Evolutionary conservation across 2,329 filamentous ascomycete species (phyloP).

Genomic region (Exserohilum rostratum): DNA sequence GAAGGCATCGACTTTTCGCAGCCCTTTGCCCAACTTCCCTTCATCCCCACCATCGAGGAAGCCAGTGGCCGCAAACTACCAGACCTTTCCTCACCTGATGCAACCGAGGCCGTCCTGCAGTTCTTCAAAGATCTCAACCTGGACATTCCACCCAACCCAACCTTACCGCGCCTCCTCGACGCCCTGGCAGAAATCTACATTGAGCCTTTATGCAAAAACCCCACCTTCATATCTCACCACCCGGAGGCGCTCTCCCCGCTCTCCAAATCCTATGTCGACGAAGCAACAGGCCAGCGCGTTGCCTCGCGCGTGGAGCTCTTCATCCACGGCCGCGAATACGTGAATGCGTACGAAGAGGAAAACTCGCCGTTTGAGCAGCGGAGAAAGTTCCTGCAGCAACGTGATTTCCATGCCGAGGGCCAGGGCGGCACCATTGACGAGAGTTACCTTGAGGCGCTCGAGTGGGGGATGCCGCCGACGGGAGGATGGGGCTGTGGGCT

Average conservation of each 20-base stretch:
- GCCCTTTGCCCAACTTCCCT: constrained; percentile 72
- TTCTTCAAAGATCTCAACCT: constrained; percentile 61
- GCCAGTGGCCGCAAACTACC: constrained; percentile 70
- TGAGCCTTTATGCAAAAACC: constrained; percentile 73
- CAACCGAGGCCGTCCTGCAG: constrained; percentile 63
- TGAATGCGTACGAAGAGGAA: constrained; percentile 98
- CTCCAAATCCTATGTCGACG: constrained; percentile 81
- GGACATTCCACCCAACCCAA: constrained; percentile 58
- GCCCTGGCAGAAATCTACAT: constrained; percentile 76
- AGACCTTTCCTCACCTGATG: constrained; percentile 55
- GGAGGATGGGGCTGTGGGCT: constrained; percentile 96
- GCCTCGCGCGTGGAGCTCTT: constrained; percentile 87
- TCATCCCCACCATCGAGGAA: constrained; percentile 78
- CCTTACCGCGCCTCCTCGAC: constrained; percentile 77
- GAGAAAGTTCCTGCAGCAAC: constrained; percentile 74
- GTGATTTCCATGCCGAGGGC: constrained; percentile 45
- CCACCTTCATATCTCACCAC: constrained; percentile 88
- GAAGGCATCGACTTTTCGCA: constrained; percentile 64
- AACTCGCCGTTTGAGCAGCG: constrained; percentile 89
- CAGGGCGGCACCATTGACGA: constrained; percentile 67
- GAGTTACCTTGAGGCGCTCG: constrained; percentile 81
- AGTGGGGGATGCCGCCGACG: constrained; percentile 91
- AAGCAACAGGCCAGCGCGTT: constrained; percentile 69
- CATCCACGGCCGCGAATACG: constrained; percentile 77
- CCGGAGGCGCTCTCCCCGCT: constrained; percentile 90